Evolutionary conservation across 805 yeast species (phyloP).

Genomic region (Saturnispora hagleri): DNA sequence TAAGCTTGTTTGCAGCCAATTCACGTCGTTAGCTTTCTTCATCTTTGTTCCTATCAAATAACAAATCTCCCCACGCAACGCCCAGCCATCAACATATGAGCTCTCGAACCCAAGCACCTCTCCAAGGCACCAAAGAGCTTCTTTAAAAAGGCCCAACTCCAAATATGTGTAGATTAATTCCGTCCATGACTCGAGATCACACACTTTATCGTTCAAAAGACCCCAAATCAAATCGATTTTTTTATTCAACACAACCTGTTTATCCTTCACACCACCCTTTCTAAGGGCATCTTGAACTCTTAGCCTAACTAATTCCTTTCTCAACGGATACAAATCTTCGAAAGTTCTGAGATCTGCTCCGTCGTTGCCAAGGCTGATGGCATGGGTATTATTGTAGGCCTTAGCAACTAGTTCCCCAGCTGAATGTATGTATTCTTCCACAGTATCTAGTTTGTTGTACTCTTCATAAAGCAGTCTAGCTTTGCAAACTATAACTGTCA

Average conservation of each 20-base stretch:
- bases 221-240: slow-evolving; percentile 21
- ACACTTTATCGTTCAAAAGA: slow-evolving; percentile 55
- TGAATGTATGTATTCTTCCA: slow-evolving; percentile 9
- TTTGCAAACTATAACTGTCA: slow-evolving; percentile 6
- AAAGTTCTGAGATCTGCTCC: slow-evolving; percentile 33
- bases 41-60: slow-evolving; percentile 11
- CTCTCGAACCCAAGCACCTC: slow-evolving; percentile 67
- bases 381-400: slow-evolving; percentile 7
- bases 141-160: slow-evolving; percentile 50
- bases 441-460: background rate
- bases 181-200: slow-evolving; percentile 71
- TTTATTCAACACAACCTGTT: background rate
- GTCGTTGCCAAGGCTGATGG: slow-evolving; percentile 6
- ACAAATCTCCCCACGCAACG: slow-evolving; percentile 52
- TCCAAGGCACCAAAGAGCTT: slow-evolving; percentile 56
- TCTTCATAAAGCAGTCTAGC: slow-evolving; percentile 1
- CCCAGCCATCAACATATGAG: slow-evolving; percentile 55
- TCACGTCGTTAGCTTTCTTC: background rate
- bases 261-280: background rate
- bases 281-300: background rate
- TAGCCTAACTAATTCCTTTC: slow-evolving; percentile 3
- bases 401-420: slow-evolving; percentile 9
- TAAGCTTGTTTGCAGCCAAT: slow-evolving; percentile 10
- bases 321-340: slow-evolving; percentile 34
- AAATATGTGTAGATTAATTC: slow-evolving; percentile 64